Base-by-base conservation (phyloP, 176 grass and related monocot genomes). In the Phragmites australis region DNA sequence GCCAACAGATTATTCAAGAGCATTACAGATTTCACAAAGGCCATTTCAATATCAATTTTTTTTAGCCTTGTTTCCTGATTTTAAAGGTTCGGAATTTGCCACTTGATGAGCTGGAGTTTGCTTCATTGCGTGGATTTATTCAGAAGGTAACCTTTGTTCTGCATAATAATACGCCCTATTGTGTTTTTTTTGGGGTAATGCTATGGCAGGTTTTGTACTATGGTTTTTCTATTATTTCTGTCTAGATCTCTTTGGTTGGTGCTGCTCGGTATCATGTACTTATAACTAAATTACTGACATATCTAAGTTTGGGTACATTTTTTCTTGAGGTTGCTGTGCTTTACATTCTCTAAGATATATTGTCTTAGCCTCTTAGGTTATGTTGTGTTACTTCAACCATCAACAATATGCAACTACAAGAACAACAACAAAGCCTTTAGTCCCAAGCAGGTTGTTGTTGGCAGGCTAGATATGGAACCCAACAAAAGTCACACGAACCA, bases 71-170 rank as follows among this genome's bases (percentile, higher is more conserved):
- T 83, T 69, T 89, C 51, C 44, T 78, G 68, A 40, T 87, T 90
- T 65, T 79, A 80, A 78, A 98, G 90, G 90, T 98, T 85, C 86
- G 96, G 23, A 98, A 95, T 89, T 89, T 95, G 76, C 90, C 96
- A 73, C 96, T 98, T 68, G 96, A 98, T 89, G 92, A 98, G 74
- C 70, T 98, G 86, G 92, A 98, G 68, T 85, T 98, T 77, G 92
- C 96, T 83, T 98, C 96, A 75, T 83, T 98, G 82, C 92, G 96
- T 72, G 96, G 96, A 82, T 92, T 92, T 80, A 68, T 97, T 74
- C 94, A 97, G 47, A 97, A 94, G 94, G 94, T 97, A 91, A 86
- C 56, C 47, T 44, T 49, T 44, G 47, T 55, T 68, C 48, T 55
- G 41, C 34, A 84, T 32, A 21, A 85, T 57, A 76, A 62, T 51